Evolutionary conservation across 768 basidiomycete species (phyloP).

Genomic region (Suillus brevipes): DNA sequence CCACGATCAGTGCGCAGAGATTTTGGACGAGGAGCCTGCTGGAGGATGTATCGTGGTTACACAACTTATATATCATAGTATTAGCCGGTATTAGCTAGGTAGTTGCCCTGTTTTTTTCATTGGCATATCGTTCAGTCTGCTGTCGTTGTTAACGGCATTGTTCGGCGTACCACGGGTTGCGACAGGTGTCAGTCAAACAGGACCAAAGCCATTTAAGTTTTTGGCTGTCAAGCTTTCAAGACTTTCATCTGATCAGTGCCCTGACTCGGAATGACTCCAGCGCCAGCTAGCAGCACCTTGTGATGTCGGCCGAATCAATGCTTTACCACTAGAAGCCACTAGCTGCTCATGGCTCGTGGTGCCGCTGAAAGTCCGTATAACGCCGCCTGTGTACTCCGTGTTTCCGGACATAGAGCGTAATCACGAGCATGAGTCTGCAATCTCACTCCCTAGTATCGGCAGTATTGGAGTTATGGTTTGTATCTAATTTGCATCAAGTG

Average conservation of each 20-base stretch:
- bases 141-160: not conserved
- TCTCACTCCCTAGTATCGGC: not conserved
- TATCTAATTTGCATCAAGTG: conserved; percentile 5
- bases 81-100: too few relatives aligned
- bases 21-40: not conserved
- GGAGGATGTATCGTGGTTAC: not conserved
- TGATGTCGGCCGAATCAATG: not conserved
- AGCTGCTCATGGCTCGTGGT: not conserved
- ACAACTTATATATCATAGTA: not conserved
- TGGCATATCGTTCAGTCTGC: too few relatives aligned
- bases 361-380: conserved; percentile 17
- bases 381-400: conserved; percentile 7
- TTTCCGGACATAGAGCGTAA: conserved; percentile 28
- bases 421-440: conserved; percentile 12
- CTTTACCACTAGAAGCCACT: not conserved
- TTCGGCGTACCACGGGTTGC: not conserved
- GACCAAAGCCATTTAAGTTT: not conserved
- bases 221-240: not conserved
- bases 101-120: not conserved
- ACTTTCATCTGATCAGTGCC: too few relatives aligned
- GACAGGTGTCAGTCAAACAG: not conserved
- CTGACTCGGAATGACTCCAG: too few relatives aligned
- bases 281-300: not conserved
- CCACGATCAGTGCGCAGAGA: not conserved
- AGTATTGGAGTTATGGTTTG: not conserved